Evolutionary conservation across 1,139 yeast species (phyloP).

Genomic region (Nadsonia commutata): DNA sequence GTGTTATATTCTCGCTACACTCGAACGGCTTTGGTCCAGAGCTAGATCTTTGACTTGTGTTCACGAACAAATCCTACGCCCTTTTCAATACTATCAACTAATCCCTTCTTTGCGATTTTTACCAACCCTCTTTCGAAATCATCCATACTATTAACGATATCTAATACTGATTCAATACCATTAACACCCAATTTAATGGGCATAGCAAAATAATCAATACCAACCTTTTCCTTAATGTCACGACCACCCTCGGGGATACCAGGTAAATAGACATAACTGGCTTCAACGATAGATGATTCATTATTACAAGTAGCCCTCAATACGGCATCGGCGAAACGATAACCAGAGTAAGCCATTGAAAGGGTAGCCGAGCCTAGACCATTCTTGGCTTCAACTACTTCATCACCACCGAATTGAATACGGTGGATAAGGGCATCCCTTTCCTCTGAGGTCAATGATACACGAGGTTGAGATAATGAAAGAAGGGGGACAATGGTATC

Average conservation of each 20-base stretch:
- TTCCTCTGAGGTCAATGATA: conserved; percentile 27
- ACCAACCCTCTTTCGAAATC: background rate
- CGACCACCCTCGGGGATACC: background rate
- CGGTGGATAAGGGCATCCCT: conserved; percentile 65
- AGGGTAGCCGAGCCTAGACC: conserved; percentile 92
- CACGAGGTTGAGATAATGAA: conserved; percentile 38
- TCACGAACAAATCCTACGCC: background rate
- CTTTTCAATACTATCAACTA: background rate
- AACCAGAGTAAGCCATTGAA: conserved; percentile 96
- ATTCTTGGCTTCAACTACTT: conserved; percentile 88
- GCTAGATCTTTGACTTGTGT: conserved; percentile 9
- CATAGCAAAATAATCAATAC: background rate
- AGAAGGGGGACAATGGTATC: conserved; percentile 84
- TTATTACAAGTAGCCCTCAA: conserved; percentile 8
- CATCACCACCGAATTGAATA: conserved; percentile 95
- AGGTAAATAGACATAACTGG: background rate
- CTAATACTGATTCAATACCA: background rate
- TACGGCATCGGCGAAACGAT: conserved; percentile 43
- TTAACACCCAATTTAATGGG: background rate
- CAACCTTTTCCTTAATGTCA: background rate
- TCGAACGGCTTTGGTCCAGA: no score
- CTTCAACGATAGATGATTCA: background rate
- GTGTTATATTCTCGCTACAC: no score
- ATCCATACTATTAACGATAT: background rate
- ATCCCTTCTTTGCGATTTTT: background rate